These are phyloP conservation scores for Ascochyta clinopodiicola DNA, from an alignment of 2,329 filamentous ascomycete species.

Conservation along the genomic window DNA sequence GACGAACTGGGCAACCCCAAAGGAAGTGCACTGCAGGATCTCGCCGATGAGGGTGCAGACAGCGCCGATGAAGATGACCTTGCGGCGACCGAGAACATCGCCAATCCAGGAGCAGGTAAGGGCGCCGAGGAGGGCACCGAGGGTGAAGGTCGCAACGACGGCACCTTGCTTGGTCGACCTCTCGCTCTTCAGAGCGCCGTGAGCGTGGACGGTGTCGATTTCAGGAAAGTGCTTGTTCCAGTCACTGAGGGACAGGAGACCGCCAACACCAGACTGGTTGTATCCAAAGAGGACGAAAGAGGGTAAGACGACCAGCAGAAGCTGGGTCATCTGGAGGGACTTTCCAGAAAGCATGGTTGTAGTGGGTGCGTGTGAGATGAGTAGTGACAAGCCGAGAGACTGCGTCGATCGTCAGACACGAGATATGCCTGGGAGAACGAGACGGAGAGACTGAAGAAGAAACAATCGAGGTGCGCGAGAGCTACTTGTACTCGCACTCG, in stretches of 20 bases:
- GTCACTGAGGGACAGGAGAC: constrained; percentile 51
- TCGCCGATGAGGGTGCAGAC: constrained; percentile 53
- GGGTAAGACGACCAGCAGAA: constrained; percentile 48
- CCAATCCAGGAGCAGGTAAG: constrained; percentile 55
- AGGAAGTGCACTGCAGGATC: constrained; percentile 54
- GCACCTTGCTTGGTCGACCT: constrained; percentile 56
- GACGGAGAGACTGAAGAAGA: constrained; percentile 14
- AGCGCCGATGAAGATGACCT: constrained; percentile 53
- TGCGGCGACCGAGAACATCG: constrained; percentile 54
- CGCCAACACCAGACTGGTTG: constrained; percentile 60
- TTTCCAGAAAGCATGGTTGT: constrained; percentile 32
- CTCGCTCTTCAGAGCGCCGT: constrained; percentile 51
- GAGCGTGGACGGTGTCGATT: constrained; percentile 57
- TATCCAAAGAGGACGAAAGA: constrained; percentile 60
- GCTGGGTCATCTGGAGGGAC: constrained; percentile 40
- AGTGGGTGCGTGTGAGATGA: not conserved
- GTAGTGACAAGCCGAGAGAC: constrained; percentile 6
- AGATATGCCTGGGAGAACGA: constrained; percentile 7
- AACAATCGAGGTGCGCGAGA: constrained; percentile 4
- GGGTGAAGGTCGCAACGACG: constrained; percentile 54
- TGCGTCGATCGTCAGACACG: constrained; percentile 13
- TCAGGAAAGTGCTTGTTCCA: constrained; percentile 56
- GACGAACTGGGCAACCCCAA: constrained; percentile 55
- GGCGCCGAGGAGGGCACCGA: constrained; percentile 56
- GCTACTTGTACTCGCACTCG: constrained; percentile 28